A percentile compares a stretch with the other conserved stretches of the same genome.
Evolutionary conservation across 2,329 filamentous ascomycete species (phyloP).

Genomic region (Pseudogymnoascus sp.): DNA sequence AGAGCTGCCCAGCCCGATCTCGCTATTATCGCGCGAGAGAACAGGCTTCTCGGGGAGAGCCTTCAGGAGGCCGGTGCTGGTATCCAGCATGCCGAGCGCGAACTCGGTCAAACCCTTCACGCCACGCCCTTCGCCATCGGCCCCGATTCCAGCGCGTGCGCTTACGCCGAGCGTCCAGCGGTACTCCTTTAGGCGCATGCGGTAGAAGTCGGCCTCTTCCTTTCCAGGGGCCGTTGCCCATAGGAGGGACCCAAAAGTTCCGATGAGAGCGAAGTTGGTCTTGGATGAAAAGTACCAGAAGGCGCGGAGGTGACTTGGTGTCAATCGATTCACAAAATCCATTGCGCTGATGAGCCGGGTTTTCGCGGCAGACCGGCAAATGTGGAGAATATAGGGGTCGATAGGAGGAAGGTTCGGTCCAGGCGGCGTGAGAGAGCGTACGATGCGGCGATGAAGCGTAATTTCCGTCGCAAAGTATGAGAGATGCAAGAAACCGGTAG

Average conservation of each 20-base stretch:
- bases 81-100: constrained; percentile 71
- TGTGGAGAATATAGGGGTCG: constrained; percentile 79
- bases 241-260: constrained; percentile 82
- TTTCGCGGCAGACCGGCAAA: constrained; percentile 88
- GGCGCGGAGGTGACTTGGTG: constrained; percentile 73
- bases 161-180: constrained; percentile 89
- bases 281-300: constrained; percentile 91
- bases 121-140: constrained; percentile 33
- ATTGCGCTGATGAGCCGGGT: constrained; percentile 90
- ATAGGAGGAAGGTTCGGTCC: constrained; percentile 33
- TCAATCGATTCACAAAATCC: constrained; percentile 93
- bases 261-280: constrained; percentile 89
- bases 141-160: constrained; percentile 52
- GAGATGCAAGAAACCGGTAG: constrained; percentile 73
- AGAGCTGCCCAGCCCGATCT: constrained; percentile 12
- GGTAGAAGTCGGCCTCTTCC: constrained; percentile 91
- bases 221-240: constrained; percentile 81
- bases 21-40: constrained; percentile 43
- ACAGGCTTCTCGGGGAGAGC: constrained; percentile 63
- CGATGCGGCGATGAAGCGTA: constrained; percentile 82
- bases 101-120: constrained; percentile 54
- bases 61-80: constrained; percentile 59
- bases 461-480: constrained; percentile 94
- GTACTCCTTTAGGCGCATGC: constrained; percentile 76
- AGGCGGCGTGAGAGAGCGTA: constrained; percentile 60